Evolutionary conservation across 495 filamentous ascomycete species (phyloP).

Genomic region (Bryoglossum gracile): DNA sequence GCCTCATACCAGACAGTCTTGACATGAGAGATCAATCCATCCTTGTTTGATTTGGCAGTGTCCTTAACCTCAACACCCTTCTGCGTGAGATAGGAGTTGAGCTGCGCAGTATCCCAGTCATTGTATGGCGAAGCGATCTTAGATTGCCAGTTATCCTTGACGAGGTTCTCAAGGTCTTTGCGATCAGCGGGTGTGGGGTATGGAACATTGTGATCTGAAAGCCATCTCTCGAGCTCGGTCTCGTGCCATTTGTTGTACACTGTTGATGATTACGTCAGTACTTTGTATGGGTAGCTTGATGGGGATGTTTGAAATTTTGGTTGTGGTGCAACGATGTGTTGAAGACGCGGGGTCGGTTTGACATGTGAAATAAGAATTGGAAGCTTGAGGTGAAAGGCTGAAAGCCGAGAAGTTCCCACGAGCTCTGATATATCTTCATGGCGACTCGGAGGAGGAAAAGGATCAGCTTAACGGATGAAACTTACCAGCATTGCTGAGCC

Average conservation of each 20-base stretch:
- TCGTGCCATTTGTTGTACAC: slow-evolving; percentile 99
- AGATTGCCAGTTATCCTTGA: slow-evolving; percentile 81
- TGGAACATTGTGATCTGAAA: slow-evolving; percentile 86
- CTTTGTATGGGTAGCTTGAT: too few species aligned
- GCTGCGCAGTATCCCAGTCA: slow-evolving; percentile 59
- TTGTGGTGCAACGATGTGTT: slow-evolving; percentile 10
- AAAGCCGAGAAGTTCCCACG: background rate
- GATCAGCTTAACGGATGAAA: slow-evolving; percentile 12
- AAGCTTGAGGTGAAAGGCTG: background rate
- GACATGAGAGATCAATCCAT: slow-evolving; percentile 58
- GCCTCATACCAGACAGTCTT: slow-evolving; percentile 67
- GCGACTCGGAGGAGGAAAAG: background rate
- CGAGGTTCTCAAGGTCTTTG: slow-evolving; percentile 72
- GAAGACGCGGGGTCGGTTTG: background rate
- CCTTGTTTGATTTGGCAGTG: slow-evolving; percentile 53
- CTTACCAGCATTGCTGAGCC: slow-evolving; percentile 80
- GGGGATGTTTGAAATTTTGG: too few species aligned
- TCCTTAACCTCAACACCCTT: slow-evolving; percentile 64
- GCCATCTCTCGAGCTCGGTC: slow-evolving; percentile 95
- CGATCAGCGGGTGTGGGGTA: slow-evolving; percentile 80
- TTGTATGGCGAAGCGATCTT: slow-evolving; percentile 61
- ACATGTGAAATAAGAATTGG: background rate
- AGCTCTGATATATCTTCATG: background rate
- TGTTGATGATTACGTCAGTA: slow-evolving; percentile 28
- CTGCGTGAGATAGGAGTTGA: slow-evolving; percentile 54